These are phyloP conservation scores for Sordaria brevicollis DNA, from an alignment of 495 filamentous ascomycete genomes.

Conservation along the genomic window DNA sequence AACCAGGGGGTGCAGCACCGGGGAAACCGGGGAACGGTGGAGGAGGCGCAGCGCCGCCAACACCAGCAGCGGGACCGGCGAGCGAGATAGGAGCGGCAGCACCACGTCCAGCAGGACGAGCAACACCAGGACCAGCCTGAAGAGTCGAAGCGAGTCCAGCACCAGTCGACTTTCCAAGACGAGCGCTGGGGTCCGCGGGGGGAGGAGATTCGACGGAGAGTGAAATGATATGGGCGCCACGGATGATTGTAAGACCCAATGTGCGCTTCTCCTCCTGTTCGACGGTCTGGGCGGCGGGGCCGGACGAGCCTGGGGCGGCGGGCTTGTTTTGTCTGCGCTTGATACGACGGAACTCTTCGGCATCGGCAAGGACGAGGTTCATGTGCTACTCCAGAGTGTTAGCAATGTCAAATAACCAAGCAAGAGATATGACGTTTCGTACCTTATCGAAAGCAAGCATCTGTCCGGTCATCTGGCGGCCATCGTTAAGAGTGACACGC, in stretches of 20 bases:
- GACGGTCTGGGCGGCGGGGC: conserved; percentile 46
- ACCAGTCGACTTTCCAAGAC: conserved; percentile 69
- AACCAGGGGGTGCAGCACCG: conserved; percentile 56
- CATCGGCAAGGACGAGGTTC: conserved; percentile 98
- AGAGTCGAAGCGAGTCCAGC: conserved; percentile 58
- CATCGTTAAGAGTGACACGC: conserved; percentile 91
- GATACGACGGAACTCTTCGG: conserved; percentile 94
- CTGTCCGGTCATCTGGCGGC: conserved; percentile 91
- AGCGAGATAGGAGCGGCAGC: conserved; percentile 64
- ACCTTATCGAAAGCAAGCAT: conserved; percentile 98
- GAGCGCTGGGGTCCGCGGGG: conserved; percentile 85
- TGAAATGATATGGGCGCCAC: conserved; percentile 86
- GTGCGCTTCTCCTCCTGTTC: conserved; percentile 95
- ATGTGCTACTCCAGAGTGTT: conserved; percentile 63
- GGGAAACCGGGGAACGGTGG: conserved; percentile 55
- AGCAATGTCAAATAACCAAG: conserved; percentile 3
- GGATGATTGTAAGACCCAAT: conserved; percentile 87
- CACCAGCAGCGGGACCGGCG: conserved; percentile 78
- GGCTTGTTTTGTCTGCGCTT: conserved; percentile 80
- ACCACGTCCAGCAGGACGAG: conserved; percentile 85
- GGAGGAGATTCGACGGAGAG: conserved; percentile 93
- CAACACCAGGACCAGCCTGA: conserved; percentile 78
- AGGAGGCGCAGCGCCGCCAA: conserved; percentile 70
- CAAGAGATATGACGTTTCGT: conserved; percentile 5
- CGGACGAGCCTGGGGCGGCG: conserved; percentile 53